phyloP scores from a whole-genome alignment of 1,284 basidiomycete species.

The Boletus smithii region DNA sequence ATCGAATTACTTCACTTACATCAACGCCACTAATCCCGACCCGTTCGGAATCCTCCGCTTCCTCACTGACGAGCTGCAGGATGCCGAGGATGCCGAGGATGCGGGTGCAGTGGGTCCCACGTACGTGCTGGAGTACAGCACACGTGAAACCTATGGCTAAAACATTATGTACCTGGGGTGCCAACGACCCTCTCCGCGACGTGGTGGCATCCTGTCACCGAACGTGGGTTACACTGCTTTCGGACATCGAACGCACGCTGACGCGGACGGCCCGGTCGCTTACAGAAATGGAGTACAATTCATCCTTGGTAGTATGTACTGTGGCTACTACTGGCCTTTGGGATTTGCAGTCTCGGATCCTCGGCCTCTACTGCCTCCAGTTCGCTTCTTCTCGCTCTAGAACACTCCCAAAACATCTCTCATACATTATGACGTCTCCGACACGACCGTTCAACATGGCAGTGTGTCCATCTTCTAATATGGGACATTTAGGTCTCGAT shows the following conservation, averaged over 20 bases:
- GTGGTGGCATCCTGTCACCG: slow-evolving; percentile 49
- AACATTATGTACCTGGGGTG: slow-evolving; percentile 45
- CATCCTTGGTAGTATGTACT: slow-evolving; percentile 39
- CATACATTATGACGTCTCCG: no score
- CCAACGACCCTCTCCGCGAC: slow-evolving; percentile 43
- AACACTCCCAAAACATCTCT: no score
- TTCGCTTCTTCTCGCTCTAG: no score
- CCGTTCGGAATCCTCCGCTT: slow-evolving; percentile 73
- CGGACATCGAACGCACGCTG: neutral
- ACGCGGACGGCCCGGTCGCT: neutral
- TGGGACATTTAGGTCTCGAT: no score
- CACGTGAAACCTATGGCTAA: slow-evolving; percentile 40
- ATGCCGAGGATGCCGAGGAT: slow-evolving; percentile 64
- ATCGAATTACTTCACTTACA: slow-evolving; percentile 69
- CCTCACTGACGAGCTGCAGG: slow-evolving; percentile 77
- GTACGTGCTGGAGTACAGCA: slow-evolving; percentile 43
- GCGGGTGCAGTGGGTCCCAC: slow-evolving; percentile 49
- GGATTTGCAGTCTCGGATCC: no score
- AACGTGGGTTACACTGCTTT: slow-evolving; percentile 26
- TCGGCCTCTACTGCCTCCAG: no score
- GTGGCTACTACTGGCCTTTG: no score
- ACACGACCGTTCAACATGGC: no score
- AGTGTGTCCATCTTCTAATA: no score
- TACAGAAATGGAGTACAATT: slow-evolving; percentile 39
- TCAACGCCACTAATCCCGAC: slow-evolving; percentile 69